Percentiles rank a stretch among this genome's conserved stretches.
Evolutionary conservation across 169 alveolate genomes (phyloP).

Genomic region (Plasmodium vivax): DNA sequence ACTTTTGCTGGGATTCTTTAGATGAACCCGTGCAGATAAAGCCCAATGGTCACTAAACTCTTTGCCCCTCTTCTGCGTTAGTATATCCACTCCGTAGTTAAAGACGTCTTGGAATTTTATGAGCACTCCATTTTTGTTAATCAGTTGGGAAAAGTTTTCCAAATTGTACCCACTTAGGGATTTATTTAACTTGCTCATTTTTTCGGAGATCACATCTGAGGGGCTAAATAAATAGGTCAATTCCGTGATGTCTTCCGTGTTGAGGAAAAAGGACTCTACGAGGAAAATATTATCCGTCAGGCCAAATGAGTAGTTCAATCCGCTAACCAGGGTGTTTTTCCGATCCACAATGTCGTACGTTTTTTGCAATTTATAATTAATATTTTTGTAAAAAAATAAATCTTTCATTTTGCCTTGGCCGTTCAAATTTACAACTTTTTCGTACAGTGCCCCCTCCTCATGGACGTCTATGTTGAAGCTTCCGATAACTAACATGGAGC

Average conservation of each 20-base stretch:
- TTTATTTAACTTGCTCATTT: conserved; percentile 33
- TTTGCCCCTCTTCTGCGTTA: conserved; percentile 54
- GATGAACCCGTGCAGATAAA: conserved; percentile 37
- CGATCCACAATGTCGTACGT: conserved; percentile 43
- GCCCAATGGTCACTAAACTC: conserved; percentile 73
- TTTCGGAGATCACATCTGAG: conserved; percentile 37
- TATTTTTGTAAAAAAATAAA: conserved; percentile 67
- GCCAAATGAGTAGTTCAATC: conserved; percentile 67
- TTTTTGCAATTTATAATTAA: conserved; percentile 56
- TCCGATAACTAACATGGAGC: conserved; percentile 61
- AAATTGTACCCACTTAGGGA: conserved; percentile 21
- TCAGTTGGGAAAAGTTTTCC: conserved; percentile 21
- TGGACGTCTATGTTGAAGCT: conserved; percentile 55
- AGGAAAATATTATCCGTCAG: conserved; percentile 68
- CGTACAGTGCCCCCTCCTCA: conserved; percentile 32
- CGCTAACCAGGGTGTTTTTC: conserved; percentile 55
- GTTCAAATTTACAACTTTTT: conserved; percentile 31
- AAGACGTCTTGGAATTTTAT: conserved; percentile 52
- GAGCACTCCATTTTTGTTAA: conserved; percentile 45
- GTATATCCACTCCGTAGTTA: conserved; percentile 69
- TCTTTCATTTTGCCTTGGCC: conserved; percentile 42
- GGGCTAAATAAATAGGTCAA: conserved; percentile 57
- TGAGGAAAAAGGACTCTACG: conserved; percentile 38
- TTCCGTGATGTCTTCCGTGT: conserved; percentile 22
- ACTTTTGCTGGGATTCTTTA: conserved; percentile 11